Base-by-base conservation (phyloP, 2,329 filamentous ascomycete species). In the Penicillium sp. region DNA sequence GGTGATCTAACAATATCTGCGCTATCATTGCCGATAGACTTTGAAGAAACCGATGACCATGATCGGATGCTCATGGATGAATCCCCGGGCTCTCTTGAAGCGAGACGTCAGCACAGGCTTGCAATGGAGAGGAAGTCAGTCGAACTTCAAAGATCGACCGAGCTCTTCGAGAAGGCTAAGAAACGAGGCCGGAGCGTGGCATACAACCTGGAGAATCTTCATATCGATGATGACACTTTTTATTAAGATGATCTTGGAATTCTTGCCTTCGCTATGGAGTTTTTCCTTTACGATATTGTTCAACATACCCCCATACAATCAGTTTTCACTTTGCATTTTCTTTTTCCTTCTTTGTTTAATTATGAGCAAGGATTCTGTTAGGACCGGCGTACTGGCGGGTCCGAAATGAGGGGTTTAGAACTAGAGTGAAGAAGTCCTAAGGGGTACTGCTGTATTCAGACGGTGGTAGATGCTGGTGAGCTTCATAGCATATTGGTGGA, bases 1-100 rank as follows among this genome's bases (percentile, higher is more conserved):
- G 86, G 79, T 6, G 88, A 95, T 65, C 70, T 95, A 27, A 61
- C 66, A 29, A 45, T 72, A 7, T 68, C 63, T 3, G 70, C 66
- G 4, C 45, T 72, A 11, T 58, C 57, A 16, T 57, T 61, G 18
- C 54, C 49, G 5, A 48, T 57, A 5, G 48, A 46, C 2, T 41
- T 57, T 16, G 48, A 55, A 27, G 48, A 56, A 12, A 42, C 58
- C 5, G 38, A 49, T 38, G 49, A 46, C 14, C 50, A 52, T 10
- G 59, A 60, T 36, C 39, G 43, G 8, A 56, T 56, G 50, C 42
- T 46, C 29, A 54, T 41, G 12, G 61, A 65, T 19, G 59, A 60
- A 18, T 46, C 55, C 2, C 48, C 63, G 14, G 56, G 59, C 11
- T 60, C 59, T 3, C 60, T 70, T n/a, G 58, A 67, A 45, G 59